Evolutionary conservation across 257 asterid species (phyloP).

Genomic region (Penstemon eatonii): DNA sequence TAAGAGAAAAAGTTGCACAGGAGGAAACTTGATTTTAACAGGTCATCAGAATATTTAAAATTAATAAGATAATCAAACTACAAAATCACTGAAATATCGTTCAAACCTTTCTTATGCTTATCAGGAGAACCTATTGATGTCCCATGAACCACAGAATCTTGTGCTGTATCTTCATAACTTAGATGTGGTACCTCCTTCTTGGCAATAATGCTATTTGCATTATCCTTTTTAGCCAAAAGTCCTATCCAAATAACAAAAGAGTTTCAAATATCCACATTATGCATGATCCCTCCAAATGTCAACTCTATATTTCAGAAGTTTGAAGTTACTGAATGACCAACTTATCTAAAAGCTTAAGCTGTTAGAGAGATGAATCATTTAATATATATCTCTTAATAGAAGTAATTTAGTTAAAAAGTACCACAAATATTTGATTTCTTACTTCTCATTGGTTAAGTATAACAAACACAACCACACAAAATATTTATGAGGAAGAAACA

Average conservation of each 20-base stretch:
- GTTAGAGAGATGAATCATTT: too few species aligned
- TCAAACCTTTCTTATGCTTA: slow-evolving; percentile 44
- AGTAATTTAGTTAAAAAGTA: not conserved
- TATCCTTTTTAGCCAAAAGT: slow-evolving; percentile 32
- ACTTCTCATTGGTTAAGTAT: slow-evolving; percentile 4
- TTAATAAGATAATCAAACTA: slow-evolving; percentile 9
- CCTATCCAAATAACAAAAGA: slow-evolving; percentile 34
- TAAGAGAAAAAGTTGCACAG: not conserved
- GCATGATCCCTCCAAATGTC: slow-evolving; percentile 10
- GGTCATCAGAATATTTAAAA: not conserved
- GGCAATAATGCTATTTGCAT: slow-evolving; percentile 24
- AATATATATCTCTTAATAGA: too few species aligned
- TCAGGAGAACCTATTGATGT: slow-evolving; percentile 26
- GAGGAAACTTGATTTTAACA: not conserved
- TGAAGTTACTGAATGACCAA: too few species aligned
- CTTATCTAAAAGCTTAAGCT: too few species aligned
- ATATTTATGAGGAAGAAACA: not conserved
- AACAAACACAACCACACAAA: slow-evolving; percentile 4
- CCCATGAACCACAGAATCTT: slow-evolving; percentile 28
- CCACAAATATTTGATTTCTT: not conserved
- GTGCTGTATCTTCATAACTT: slow-evolving; percentile 30
- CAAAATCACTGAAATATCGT: not conserved
- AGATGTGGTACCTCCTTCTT: slow-evolving; percentile 32
- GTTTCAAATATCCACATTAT: slow-evolving; percentile 12
- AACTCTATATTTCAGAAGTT: not conserved